Evolutionary conservation across 805 yeast genomes (phyloP).

Genomic region (Metschnikowia proteae): DNA sequence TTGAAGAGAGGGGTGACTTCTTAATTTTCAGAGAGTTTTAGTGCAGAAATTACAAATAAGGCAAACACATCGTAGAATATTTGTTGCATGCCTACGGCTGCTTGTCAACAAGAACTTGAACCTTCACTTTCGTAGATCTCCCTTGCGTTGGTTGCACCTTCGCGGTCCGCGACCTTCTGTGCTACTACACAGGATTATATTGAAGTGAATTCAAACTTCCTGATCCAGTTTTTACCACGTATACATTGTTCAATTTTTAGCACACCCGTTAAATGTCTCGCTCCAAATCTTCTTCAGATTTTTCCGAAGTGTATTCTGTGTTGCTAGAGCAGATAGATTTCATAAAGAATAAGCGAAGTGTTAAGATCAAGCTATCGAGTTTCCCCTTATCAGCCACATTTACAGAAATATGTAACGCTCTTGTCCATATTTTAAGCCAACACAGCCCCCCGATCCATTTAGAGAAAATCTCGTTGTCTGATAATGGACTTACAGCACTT

Average conservation of each 20-base stretch:
- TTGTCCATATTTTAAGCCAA: slow-evolving; percentile 8
- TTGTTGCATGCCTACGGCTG: neutral
- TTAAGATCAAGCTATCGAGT: slow-evolving; percentile 11
- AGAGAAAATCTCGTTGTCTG: slow-evolving; percentile 12
- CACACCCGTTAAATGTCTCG: slow-evolving; percentile 2
- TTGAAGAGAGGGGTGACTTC: slow-evolving; percentile 49
- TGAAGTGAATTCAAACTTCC: neutral
- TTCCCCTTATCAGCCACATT: slow-evolving; percentile 11
- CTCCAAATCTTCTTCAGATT: neutral
- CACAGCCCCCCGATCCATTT: slow-evolving; percentile 8
- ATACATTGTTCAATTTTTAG: neutral
- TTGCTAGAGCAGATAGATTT: slow-evolving; percentile 11
- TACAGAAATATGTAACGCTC: slow-evolving; percentile 12
- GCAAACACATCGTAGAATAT: neutral
- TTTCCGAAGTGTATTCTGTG: slow-evolving; percentile 1
- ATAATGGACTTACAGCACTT: slow-evolving; percentile 9
- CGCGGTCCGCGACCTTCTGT: slow-evolving; percentile 1
- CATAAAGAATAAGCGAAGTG: slow-evolving; percentile 13
- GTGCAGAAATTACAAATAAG: neutral
- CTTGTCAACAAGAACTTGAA: neutral
- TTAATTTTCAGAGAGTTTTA: slow-evolving; percentile 1
- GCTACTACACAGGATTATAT: neutral
- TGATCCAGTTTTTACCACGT: neutral
- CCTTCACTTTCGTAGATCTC: neutral
- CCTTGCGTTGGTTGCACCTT: neutral